Evolutionary conservation across 495 filamentous ascomycete genomes (phyloP), one percentile per base, ranked within the genome.

Genomic region (Penicillium coprophilum): DNA sequence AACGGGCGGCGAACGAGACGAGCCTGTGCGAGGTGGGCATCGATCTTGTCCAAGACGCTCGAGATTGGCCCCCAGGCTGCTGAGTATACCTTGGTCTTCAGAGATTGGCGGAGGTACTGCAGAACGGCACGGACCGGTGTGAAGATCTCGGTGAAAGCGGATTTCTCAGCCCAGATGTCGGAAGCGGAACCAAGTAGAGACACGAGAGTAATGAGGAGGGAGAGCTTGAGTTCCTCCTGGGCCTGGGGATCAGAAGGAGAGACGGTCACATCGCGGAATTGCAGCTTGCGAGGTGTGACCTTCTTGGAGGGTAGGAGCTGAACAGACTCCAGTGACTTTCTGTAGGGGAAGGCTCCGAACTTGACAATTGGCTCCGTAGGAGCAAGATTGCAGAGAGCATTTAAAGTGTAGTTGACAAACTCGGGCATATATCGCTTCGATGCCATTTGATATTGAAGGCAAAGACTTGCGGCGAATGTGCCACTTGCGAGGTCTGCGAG

Each of bases 361-460:
- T 65, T 60, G 6, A 71, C 60, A 6, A 58, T 59, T 10, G 79
- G 63, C 48, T 80, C 78, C 13, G 69, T 61, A 8, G 86, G 87
- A 20, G 82, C 77, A 6, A 96, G 78, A 20, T 82, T 79, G 61
- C 78, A 85, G n/a, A 98, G 71, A 4, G 87, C 85, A 67, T 90
- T 91, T 38, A 92, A 75, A 31, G 80, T 79, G 70, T 91, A 96
- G 67, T 89, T 90, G 57, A 94, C 79, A 21, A 91, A 75, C 65
- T 99, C 94, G 0, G 94, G 94, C 36, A 96, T 79, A 68, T 90
- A 95, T 53, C 94, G 84, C 68, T 90, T 90, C 2, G 92, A 87
- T 24, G 90, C 72, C 17, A 73, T 73, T 70, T 96, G 90, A 69
- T 96, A 96, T 60, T 92, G 83, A 15, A 94, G 63, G 36, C 81